phyloP scores from a whole-genome alignment of 441 rosid species.

The Breynia disticha region DNA sequence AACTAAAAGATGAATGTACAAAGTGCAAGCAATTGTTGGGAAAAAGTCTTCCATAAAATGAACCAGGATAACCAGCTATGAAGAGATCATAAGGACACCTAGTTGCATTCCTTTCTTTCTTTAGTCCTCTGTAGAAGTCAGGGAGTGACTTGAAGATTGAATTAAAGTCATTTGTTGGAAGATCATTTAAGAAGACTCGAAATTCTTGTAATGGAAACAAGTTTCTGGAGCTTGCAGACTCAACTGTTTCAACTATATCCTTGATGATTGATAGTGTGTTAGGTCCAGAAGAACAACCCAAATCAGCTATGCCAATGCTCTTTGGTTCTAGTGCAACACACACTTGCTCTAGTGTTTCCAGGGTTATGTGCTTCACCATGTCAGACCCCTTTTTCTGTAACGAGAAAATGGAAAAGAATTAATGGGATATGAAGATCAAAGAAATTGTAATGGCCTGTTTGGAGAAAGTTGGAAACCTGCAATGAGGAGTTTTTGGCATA shows the following conservation, averaged over 20 bases:
- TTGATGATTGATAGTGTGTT: constrained; percentile 59
- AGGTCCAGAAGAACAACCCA: constrained; percentile 87
- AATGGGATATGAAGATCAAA: not conserved
- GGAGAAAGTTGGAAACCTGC: constrained; percentile 37
- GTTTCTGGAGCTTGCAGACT: constrained; percentile 19
- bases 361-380: constrained; percentile 53
- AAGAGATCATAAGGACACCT: constrained; percentile 29
- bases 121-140: constrained; percentile 48
- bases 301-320: constrained; percentile 67
- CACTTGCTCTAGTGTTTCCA: constrained; percentile 46
- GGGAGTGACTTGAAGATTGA: constrained; percentile 65
- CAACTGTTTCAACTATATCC: constrained; percentile 45
- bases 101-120: constrained; percentile 23
- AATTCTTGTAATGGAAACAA: constrained; percentile 34
- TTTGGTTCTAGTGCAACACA: constrained; percentile 32
- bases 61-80: constrained; percentile 70
- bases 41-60: constrained; percentile 76
- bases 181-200: constrained; percentile 65
- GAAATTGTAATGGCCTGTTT: no score
- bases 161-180: constrained; percentile 84
- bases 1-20: constrained; percentile 53
- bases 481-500: constrained; percentile 64
- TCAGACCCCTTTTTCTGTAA: constrained; percentile 69
- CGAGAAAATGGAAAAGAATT: not conserved
- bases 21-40: constrained; percentile 59